phyloP scores from a whole-genome alignment of 2,329 filamentous ascomycete genomes.

The Scorias spongiosa region DNA sequence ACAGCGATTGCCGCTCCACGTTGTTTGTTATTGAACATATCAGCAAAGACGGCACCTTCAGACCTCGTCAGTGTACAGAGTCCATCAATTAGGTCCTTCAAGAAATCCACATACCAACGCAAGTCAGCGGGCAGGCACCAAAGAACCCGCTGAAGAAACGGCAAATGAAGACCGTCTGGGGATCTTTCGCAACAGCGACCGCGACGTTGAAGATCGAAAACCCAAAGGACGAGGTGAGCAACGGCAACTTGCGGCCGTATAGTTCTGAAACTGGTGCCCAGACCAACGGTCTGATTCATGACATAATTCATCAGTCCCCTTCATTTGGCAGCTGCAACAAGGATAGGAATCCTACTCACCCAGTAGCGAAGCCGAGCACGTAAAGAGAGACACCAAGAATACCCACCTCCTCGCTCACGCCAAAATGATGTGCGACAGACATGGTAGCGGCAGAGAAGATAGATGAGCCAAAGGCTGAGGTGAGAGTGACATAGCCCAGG shows the following conservation, averaged over 20 bases:
- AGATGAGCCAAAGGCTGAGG: conserved; percentile 47
- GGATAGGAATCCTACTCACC: conserved; percentile 14
- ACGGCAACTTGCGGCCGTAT: conserved; percentile 29
- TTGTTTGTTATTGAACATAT: conserved; percentile 25
- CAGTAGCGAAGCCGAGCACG: conserved; percentile 29
- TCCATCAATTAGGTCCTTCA: conserved; percentile 13
- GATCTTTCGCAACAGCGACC: conserved; percentile 25
- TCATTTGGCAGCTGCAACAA: conserved; percentile 2
- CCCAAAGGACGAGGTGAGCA: conserved; percentile 28
- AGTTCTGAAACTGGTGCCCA: conserved; percentile 30
- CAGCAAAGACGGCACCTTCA: conserved; percentile 26
- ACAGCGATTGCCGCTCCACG: conserved; percentile 26
- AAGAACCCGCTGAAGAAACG: conserved; percentile 33
- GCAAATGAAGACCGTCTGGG: conserved; percentile 24
- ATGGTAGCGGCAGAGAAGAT: conserved; percentile 35
- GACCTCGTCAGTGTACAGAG: conserved; percentile 17
- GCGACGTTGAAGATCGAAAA: conserved; percentile 33
- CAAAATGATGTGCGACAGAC: conserved; percentile 27
- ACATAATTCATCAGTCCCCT: conserved; percentile 6
- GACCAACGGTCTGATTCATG: conserved; percentile 17
- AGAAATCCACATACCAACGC: conserved; percentile 19
- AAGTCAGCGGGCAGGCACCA: conserved; percentile 27
- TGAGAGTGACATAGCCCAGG: conserved; percentile 58
- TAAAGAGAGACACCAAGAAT: conserved; percentile 34
- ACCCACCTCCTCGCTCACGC: conserved; percentile 28